phyloP scores from a whole-genome alignment of 2,329 filamentous ascomycete species.

The Sodiomyces alkalinus region DNA sequence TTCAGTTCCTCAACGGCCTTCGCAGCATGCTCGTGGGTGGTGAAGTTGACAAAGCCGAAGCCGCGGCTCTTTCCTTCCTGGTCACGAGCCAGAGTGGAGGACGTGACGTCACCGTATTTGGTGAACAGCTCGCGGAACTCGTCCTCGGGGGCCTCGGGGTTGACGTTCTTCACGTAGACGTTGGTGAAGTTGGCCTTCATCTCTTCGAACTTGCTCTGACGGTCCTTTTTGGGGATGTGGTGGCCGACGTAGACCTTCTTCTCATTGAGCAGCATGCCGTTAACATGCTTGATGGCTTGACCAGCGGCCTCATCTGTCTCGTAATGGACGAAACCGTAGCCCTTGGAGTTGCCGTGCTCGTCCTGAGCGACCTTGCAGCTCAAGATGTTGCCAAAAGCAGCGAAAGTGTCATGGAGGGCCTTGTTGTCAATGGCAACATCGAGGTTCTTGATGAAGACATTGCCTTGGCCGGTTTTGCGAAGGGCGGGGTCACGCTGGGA shows the following conservation, averaged over 20 bases:
- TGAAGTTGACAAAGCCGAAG: conserved; percentile 93
- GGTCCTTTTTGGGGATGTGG: conserved; percentile 99
- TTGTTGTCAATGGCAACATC: conserved; percentile 99
- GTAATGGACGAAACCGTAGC: conserved; percentile 98
- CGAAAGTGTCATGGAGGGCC: conserved; percentile 97
- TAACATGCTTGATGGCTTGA: conserved; percentile 98
- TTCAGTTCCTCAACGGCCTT: conserved; percentile 86
- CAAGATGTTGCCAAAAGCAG: conserved; percentile 96
- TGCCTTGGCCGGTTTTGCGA: conserved; percentile 97
- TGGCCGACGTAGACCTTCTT: conserved; percentile 99
- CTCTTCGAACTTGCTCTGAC: conserved; percentile 99
- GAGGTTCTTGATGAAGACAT: conserved; percentile 99
- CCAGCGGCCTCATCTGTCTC: conserved; percentile 95
- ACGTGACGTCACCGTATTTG: conserved; percentile 87
- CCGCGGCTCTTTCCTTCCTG: conserved; percentile 84
- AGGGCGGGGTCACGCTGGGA: conserved; percentile 97
- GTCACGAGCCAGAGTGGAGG: conserved; percentile 83
- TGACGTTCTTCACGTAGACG: conserved; percentile 98
- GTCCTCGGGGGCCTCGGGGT: conserved; percentile 70
- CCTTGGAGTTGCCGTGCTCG: conserved; percentile 92
- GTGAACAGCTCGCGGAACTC: conserved; percentile 91
- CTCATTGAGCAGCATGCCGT: conserved; percentile 98
- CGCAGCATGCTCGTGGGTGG: conserved; percentile 73
- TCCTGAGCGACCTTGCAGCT: conserved; percentile 99
- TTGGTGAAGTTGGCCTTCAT: conserved; percentile 99